Base-by-base conservation (phyloP, 768 basidiomycete species). In the Naganishia antarctica region DNA sequence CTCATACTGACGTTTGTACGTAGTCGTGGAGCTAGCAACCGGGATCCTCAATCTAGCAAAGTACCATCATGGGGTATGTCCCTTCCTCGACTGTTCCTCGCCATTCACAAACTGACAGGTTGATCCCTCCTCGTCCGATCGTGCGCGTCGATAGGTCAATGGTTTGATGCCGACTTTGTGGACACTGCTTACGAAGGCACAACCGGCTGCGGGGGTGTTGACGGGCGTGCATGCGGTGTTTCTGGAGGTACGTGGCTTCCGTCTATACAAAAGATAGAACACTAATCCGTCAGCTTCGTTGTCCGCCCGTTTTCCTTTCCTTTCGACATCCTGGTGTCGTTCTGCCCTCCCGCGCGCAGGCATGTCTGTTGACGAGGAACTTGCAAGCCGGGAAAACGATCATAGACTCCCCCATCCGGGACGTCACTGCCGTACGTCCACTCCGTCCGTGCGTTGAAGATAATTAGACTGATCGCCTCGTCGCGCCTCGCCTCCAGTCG, bases 291-390 rank as follows among this genome's bases (percentile, higher is more conserved):
- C 46, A 18, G n/a, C 46, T 48, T 48, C 46, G 47, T 49, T n/a
- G n/a, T n/a, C n/a, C n/a, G n/a, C n/a, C 9, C 47, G 37, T 40
- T 40, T 40, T 40, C 37, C 16, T 7, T 40, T 49, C 23, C n/a
- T 49, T 26, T 46, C 45, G 45, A 21, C 13, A 25, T 29, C 25
- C 47, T 31, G 21, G 21, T 26, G 47, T 26, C n/a, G n/a, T n/a
- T n/a, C n/a, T n/a, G n/a, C n/a, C n/a, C n/a, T n/a, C n/a, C 3
- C 25, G 48, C 8, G 18, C 3, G 25, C 37, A 57, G 53, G 53
- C 53, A 15, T 37, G 34, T 41, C 15, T 57, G 23, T 8, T 40
- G 34, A 57, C 34, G n/a, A 57, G 53, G 23, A 57, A 57, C 34
- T 26, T 57, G 2, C 23, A 37, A 6, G 18, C 32, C 0, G 53